phyloP scores from a whole-genome alignment of 805 yeast genomes.

The Isabelozyma rhagii region DNA sequence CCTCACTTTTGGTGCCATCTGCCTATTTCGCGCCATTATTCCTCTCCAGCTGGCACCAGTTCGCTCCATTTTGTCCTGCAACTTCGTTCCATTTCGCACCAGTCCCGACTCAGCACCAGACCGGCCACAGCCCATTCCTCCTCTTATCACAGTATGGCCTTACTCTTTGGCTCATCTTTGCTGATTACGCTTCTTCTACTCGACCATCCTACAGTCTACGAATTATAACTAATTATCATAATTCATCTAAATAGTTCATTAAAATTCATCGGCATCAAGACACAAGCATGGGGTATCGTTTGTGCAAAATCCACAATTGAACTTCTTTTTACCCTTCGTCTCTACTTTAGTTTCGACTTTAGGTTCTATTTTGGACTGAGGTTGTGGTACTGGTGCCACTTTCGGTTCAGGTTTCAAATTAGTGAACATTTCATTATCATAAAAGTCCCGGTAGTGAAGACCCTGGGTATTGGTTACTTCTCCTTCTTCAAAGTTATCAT shows the following conservation, averaged over 20 bases:
- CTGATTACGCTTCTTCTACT: background rate
- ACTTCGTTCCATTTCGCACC: no score
- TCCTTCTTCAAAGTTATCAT: constrained; percentile 1
- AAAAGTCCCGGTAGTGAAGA: background rate
- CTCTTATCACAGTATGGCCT: no score
- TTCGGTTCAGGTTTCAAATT: background rate
- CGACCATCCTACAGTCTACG: background rate
- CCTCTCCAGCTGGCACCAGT: no score
- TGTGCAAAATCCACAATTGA: constrained; percentile 36
- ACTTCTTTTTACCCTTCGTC: constrained; percentile 14
- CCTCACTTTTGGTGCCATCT: no score
- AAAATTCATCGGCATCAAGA: constrained; percentile 30
- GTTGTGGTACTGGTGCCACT: no score
- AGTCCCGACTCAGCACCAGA: no score
- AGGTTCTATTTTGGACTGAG: background rate
- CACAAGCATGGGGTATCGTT: constrained; percentile 41
- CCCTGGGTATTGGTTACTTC: background rate
- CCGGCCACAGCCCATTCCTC: no score
- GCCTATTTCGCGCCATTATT: no score
- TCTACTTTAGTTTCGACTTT: constrained; percentile 2
- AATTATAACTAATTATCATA: background rate
- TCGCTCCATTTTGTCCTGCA: no score
- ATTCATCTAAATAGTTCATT: background rate
- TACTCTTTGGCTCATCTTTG: background rate
- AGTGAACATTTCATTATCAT: background rate